Conservation (phyloP, 2,329 filamentous ascomycete species). For the Fusarium guadeloupense region DNA sequence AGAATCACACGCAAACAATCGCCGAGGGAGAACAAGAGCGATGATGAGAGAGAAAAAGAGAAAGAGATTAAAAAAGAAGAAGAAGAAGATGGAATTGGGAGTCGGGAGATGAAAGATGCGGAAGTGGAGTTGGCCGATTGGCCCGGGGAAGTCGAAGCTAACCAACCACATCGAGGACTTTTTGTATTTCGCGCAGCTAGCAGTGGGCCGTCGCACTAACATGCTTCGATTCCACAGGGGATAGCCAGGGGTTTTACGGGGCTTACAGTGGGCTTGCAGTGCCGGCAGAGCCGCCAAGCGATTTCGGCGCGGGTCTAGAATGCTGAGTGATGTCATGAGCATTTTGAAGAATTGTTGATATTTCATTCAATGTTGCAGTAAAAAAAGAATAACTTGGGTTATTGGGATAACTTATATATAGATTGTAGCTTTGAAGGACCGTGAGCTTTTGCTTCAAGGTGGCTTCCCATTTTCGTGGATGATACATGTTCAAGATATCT, state of each 20-base stretch:
- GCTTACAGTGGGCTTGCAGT: conserved; percentile 22
- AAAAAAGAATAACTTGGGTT: too few species aligned
- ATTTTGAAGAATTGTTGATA: too few species aligned
- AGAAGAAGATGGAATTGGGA: background rate
- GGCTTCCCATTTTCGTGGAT: too few species aligned
- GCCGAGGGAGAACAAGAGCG: conserved; percentile 29
- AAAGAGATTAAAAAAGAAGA: background rate
- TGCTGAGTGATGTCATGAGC: conserved; percentile 18
- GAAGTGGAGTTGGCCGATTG: conserved; percentile 23
- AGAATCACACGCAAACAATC: conserved; percentile 6
- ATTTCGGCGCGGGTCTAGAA: background rate
- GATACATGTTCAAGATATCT: too few species aligned
- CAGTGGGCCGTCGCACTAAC: conserved; percentile 16
- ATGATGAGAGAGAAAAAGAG: conserved; percentile 5
- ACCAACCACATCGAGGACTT: conserved; percentile 37
- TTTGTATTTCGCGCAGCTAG: conserved; percentile 32
- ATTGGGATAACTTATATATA: too few species aligned
- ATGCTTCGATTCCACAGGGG: conserved; percentile 14
- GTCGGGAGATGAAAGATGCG: conserved; percentile 22
- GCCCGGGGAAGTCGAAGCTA: conserved; percentile 31
- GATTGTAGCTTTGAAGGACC: too few species aligned
- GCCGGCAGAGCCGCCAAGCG: conserved; percentile 19
- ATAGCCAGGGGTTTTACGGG: conserved; percentile 30
- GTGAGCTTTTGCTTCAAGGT: too few species aligned
- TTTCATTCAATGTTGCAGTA: too few species aligned